Conservation (phyloP, 139 green algal species). For the Raphidocelis subcapitata region DNA sequence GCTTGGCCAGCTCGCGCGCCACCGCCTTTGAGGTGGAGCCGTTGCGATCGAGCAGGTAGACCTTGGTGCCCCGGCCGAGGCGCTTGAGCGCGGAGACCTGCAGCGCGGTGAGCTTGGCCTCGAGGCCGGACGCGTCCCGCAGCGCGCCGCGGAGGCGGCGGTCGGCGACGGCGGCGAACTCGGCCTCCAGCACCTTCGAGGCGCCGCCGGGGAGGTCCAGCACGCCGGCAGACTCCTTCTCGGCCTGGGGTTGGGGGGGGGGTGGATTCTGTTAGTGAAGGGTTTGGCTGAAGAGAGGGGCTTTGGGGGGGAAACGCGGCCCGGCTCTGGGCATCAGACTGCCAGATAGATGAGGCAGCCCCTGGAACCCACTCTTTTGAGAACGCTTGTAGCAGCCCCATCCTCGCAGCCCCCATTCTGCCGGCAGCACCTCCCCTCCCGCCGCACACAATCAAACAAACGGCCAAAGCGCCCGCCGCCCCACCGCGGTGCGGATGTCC, state of each 20-base stretch:
- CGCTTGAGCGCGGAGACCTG: constrained; percentile 70
- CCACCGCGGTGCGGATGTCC: constrained; percentile 70
- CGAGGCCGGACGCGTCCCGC: constrained; percentile 50
- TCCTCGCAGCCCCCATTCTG: too few species aligned
- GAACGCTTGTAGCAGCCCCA: too few species aligned
- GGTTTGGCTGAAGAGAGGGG: too few species aligned
- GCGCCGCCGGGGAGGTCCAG: constrained; percentile 69
- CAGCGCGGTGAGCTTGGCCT: constrained; percentile 28
- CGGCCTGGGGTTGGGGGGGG: constrained; percentile 10
- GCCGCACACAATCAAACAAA: too few species aligned
- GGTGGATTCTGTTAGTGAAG: too few species aligned
- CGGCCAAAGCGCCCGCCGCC: too few species aligned
- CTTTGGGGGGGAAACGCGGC: too few species aligned
- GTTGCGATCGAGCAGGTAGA: constrained; percentile 82
- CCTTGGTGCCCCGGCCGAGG: constrained; percentile 54
- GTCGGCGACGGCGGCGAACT: constrained; percentile 69
- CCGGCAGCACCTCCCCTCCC: too few species aligned
- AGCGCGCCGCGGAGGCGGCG: constrained; percentile 70
- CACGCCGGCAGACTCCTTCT: constrained; percentile 82
- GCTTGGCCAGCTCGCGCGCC: constrained; percentile 62
- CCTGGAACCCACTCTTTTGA: too few species aligned
- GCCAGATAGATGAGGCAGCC: too few species aligned
- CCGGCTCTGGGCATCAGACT: too few species aligned
- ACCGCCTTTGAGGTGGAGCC: constrained; percentile 63
- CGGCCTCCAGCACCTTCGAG: constrained; percentile 69